Evolutionary conservation across 2,329 filamentous ascomycete species (phyloP).

Genomic region (Daldinia sp.): DNA sequence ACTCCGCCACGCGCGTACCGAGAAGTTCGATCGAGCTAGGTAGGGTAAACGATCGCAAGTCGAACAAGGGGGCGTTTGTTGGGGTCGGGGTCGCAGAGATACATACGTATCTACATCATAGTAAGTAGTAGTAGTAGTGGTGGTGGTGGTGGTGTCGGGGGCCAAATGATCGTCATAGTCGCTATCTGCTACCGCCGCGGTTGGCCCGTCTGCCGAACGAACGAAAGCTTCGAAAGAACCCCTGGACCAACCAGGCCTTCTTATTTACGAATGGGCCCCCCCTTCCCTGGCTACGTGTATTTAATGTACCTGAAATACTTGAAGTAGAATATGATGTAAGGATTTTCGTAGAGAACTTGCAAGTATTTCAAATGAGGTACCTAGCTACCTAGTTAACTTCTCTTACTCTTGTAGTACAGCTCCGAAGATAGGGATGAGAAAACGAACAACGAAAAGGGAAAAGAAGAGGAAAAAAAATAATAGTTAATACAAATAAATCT

Average conservation of each 20-base stretch:
- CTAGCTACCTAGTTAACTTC: no score
- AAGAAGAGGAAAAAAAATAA: background rate
- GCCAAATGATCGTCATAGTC: background rate
- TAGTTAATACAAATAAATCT: background rate
- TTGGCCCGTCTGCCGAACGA: slow-evolving; percentile 5
- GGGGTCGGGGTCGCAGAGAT: background rate
- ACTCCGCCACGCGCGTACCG: slow-evolving; percentile 14
- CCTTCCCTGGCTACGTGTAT: no score
- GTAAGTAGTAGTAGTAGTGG: no score
- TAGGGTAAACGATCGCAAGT: slow-evolving; percentile 9
- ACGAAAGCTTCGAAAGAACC: background rate
- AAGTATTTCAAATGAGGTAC: no score
- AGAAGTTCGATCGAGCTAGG: slow-evolving; percentile 22
- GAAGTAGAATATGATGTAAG: no score
- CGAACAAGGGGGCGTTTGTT: background rate
- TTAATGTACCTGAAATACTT: no score
- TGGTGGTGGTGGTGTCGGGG: background rate
- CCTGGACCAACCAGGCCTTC: background rate
- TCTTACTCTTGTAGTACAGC: background rate
- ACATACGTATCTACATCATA: no score
- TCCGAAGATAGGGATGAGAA: background rate
- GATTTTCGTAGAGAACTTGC: no score
- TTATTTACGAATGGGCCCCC: no score
- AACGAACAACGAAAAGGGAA: background rate
- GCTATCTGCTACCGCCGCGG: background rate